A percentile compares a stretch with the other conserved stretches of the same genome.
Evolutionary conservation across 371 early-diverging fungal species (phyloP).

Genomic region (Mortierella sp.): DNA sequence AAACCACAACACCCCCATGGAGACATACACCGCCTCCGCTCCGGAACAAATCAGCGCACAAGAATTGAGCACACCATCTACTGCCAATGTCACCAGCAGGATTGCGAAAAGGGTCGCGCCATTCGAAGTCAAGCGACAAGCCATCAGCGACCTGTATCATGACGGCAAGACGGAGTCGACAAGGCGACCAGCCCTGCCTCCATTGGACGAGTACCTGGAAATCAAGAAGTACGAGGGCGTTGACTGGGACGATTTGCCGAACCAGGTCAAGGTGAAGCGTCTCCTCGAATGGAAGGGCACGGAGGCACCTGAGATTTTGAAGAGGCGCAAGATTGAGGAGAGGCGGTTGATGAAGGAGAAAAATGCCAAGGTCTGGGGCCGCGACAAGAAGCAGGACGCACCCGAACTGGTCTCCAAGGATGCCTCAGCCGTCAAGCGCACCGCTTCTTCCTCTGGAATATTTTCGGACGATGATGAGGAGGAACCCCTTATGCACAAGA

Average conservation of each 20-base stretch:
- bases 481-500: slow-evolving; percentile 5
- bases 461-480: slow-evolving; percentile 6
- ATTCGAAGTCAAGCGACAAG: slow-evolving; percentile 23
- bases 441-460: background rate
- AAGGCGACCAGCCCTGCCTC: slow-evolving; percentile 8
- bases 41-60: background rate
- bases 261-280: slow-evolving; percentile 32
- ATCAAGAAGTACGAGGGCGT: slow-evolving; percentile 46
- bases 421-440: slow-evolving; percentile 5
- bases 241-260: slow-evolving; percentile 43
- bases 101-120: slow-evolving; percentile 12
- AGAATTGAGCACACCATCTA: background rate
- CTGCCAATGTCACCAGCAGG: background rate
- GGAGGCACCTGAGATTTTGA: slow-evolving; percentile 38
- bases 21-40: background rate
- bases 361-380: slow-evolving; percentile 13
- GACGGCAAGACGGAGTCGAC: slow-evolving; percentile 1
- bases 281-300: slow-evolving; percentile 42
- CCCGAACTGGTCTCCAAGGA: background rate
- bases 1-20: background rate
- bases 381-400: slow-evolving; percentile 8
- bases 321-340: slow-evolving; percentile 36
- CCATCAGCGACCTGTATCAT: slow-evolving; percentile 9
- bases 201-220: slow-evolving; percentile 49
- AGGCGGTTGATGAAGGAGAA: slow-evolving; percentile 11